These are phyloP conservation scores for Carex sylvatica DNA, from an alignment of 202 grass and related monocot species.

Conservation along the genomic window DNA sequence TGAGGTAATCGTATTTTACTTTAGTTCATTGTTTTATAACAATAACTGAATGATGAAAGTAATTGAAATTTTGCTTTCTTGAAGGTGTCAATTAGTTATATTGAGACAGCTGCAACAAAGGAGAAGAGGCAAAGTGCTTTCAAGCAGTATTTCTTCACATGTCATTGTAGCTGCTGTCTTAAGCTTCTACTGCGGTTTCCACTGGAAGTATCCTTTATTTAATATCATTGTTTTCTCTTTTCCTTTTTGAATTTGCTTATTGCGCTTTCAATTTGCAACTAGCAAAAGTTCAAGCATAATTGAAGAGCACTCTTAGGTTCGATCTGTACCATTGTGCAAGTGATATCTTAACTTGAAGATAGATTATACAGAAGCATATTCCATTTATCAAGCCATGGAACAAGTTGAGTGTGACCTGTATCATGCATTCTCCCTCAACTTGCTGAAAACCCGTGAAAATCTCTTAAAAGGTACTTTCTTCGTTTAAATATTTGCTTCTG, in stretches of 20 bases:
- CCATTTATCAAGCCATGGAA: conserved; percentile 57
- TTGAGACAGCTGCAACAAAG: conserved; percentile 72
- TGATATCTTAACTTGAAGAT: conserved; percentile 46
- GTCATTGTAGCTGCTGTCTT: conserved; percentile 57
- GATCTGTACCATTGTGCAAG: conserved; percentile 1
- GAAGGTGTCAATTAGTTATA: conserved; percentile 91
- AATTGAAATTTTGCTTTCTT: conserved; percentile 28
- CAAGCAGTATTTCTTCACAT: conserved; percentile 87
- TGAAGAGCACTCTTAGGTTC: background rate
- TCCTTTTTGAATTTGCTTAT: background rate
- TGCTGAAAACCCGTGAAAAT: conserved; percentile 69
- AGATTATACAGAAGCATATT: conserved; percentile 67
- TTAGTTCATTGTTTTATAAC: conserved; percentile 21
- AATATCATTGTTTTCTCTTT: background rate
- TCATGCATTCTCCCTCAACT: conserved; percentile 61
- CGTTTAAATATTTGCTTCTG: background rate
- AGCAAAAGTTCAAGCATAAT: background rate
- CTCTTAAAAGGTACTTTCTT: conserved; percentile 70
- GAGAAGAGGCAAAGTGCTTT: conserved; percentile 67
- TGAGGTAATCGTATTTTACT: conserved; percentile 50
- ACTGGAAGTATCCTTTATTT: conserved; percentile 67
- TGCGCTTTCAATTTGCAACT: background rate
- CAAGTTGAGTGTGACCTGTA: conserved; percentile 52
- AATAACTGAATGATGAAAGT: background rate
- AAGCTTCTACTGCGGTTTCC: conserved; percentile 52